A percentile compares a stretch with the other conserved stretches of the same genome.
Conservation (phyloP, 2,329 filamentous ascomycete species). For the Catunica adiposa region DNA sequence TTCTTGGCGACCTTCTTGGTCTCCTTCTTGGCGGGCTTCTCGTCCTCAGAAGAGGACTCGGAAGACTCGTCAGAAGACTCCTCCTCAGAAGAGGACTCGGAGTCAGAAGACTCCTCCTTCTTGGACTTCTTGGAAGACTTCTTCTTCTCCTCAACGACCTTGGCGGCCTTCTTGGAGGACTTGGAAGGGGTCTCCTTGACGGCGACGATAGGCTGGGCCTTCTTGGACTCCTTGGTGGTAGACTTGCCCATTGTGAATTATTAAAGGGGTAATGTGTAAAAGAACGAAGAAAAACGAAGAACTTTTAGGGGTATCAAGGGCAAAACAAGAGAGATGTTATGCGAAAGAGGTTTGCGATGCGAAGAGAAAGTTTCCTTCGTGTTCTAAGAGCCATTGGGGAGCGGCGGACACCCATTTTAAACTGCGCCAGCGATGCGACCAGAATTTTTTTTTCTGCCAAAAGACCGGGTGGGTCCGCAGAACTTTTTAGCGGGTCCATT, state of each 20-base stretch:
- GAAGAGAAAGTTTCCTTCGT: conserved; percentile 8
- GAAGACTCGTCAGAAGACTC: conserved; percentile 25
- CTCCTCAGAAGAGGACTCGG: conserved; percentile 31
- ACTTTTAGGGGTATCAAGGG: conserved; percentile 14
- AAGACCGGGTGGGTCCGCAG: conserved; percentile 21
- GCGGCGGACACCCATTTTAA: conserved; percentile 8
- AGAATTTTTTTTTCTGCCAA: conserved; percentile 20
- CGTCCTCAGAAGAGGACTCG: conserved; percentile 23
- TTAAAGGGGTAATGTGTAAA: conserved; percentile 15
- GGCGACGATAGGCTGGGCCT: conserved; percentile 31
- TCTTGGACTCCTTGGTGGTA: conserved; percentile 31
- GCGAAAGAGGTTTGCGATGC: conserved; percentile 6
- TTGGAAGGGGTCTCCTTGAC: conserved; percentile 35
- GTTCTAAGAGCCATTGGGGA: conserved; percentile 5
- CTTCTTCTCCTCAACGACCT: conserved; percentile 23
- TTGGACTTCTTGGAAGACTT: conserved; percentile 26
- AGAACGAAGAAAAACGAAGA: conserved; percentile 15
- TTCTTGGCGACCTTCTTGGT: conserved; percentile 8
- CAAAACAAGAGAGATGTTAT: conserved; percentile 11
- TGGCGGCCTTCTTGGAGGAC: conserved; percentile 41
- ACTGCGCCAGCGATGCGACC: conserved; percentile 5
- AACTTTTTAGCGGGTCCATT: conserved; percentile 14
- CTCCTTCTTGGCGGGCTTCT: conserved; percentile 18
- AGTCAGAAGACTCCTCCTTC: conserved; percentile 25
- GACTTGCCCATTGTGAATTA: conserved; percentile 44